Percentiles rank a stretch among this genome's conserved stretches.
Evolutionary conservation across 148 eudicot species (phyloP).

Genomic region (Rheum nobile): DNA sequence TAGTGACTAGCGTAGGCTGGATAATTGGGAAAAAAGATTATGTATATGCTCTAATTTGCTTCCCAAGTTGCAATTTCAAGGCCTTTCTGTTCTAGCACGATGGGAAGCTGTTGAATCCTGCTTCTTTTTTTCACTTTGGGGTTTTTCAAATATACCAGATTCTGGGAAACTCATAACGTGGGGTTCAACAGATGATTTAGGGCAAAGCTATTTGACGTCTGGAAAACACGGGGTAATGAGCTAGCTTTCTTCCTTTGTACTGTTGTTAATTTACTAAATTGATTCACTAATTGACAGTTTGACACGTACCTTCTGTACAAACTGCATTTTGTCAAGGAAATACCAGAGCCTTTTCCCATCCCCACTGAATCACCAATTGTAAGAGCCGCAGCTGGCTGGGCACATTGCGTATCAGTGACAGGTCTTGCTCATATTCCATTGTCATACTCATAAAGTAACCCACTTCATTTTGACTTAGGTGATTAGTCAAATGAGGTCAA

Average conservation of each 20-base stretch:
- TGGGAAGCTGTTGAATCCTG: too few species aligned
- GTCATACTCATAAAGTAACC: not conserved
- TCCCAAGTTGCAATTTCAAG: too few species aligned
- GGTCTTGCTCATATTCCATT: constrained; percentile 32
- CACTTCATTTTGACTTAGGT: too few species aligned
- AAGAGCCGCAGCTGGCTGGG: constrained; percentile 95
- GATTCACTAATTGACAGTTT: not conserved
- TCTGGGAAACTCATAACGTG: constrained; percentile 84
- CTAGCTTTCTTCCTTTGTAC: not conserved
- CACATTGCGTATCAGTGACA: constrained; percentile 85
- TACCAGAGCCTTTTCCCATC: constrained; percentile 86
- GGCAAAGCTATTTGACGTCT: constrained; percentile 84
- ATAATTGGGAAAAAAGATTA: too few species aligned
- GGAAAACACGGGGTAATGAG: constrained; percentile 88
- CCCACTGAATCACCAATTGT: constrained; percentile 54
- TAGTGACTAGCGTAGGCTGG: too few species aligned
- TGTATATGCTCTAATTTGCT: too few species aligned
- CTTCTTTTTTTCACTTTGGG: too few species aligned
- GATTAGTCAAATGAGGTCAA: not conserved
- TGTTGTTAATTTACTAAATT: not conserved
- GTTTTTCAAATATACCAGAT: constrained; percentile 25
- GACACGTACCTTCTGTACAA: constrained; percentile 11
- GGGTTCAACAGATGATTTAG: constrained; percentile 97
- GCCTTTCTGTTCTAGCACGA: too few species aligned
- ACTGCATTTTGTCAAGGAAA: constrained; percentile 47